Conservation (phyloP, 495 filamentous ascomycete genomes). For the Neurospora discreta region DNA sequence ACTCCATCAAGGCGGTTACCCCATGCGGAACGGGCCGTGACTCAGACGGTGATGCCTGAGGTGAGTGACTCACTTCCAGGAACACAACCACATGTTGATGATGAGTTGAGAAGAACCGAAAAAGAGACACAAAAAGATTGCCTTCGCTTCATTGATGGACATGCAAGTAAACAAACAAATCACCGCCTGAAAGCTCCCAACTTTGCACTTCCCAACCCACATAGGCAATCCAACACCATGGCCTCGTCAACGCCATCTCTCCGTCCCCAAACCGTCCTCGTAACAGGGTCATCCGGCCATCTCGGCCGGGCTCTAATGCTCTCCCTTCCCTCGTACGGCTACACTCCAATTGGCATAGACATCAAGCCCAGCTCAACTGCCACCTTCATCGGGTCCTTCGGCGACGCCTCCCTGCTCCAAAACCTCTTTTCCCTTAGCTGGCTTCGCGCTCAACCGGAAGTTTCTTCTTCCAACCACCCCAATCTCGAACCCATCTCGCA, state of each 20-base stretch:
- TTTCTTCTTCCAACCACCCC: not conserved
- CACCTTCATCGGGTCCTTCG: constrained; percentile 11
- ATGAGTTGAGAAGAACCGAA: not conserved
- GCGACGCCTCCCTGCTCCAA: constrained; percentile 7
- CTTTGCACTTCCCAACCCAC: not conserved
- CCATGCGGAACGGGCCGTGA: not conserved
- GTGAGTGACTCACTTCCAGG: not conserved
- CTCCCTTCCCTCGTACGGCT: constrained; percentile 11
- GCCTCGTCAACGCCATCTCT: not conserved
- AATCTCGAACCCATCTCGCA: constrained; percentile 3
- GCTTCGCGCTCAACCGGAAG: not conserved
- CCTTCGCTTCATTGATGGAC: not conserved
- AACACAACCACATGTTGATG: not conserved
- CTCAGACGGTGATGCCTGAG: not conserved
- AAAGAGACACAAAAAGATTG: not conserved
- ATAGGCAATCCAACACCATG: not conserved
- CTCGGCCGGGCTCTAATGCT: constrained; percentile 22
- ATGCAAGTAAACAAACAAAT: not conserved
- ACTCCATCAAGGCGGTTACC: not conserved
- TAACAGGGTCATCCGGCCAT: constrained; percentile 25
- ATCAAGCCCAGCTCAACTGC: constrained; percentile 15
- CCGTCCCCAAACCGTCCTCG: constrained; percentile 8
- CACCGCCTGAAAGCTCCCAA: not conserved
- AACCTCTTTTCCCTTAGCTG: constrained; percentile 10
- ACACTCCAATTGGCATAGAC: constrained; percentile 18